Evolutionary conservation across 352 stramenopile genomes (phyloP), one percentile per base, ranked within the genome.

Genomic region (Hyaloperonospora arabidopsidis): DNA sequence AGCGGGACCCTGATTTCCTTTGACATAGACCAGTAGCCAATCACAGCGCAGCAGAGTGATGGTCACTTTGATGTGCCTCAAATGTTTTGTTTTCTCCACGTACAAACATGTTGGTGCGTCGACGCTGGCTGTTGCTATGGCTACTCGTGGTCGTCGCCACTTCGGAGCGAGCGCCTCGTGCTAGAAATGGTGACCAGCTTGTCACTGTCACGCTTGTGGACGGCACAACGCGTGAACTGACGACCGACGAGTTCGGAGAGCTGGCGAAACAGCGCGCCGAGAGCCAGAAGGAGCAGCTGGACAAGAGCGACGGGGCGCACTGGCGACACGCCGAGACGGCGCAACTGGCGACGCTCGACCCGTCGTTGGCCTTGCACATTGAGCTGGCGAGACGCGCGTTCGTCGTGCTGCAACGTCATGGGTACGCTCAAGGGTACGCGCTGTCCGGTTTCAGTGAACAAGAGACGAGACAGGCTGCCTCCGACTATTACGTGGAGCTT

Each of bases 401-500:
- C 43, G 49, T 29, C 19, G 72, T 76, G 56, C 62, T 89, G 11
- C 72, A 87, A 59, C 63, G 65, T 15, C 72, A 79, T 52, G 76
- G 79, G 6, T 84, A 85, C 54, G 79, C 79, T 2, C 67, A 62
- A 21, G 74, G 70, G 5, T 86, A 80, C 57, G 25, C 48, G 10
- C 72, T 87, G 50, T 18, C 63, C 28, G 64, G 79, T 49, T 89
- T 87, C 41, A 86, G 64, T 23, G 74, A 88, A 43, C 57, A 76
- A 46, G 67, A 54, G 35, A 59, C 45, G 18, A 14, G 18, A 40
- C 50, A 36, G 2, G 28, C 25, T 39, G 49, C 22, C n/a, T 22
- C n/a, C 12, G 67, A 58, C 15, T 70, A 58, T 35, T 65, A 66
- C 36, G 61, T 63, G 21, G 50, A 68, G 60, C 54, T 76, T 22